Base-by-base conservation (phyloP, 768 basidiomycete species). In the Tylopilus subfusipes region DNA sequence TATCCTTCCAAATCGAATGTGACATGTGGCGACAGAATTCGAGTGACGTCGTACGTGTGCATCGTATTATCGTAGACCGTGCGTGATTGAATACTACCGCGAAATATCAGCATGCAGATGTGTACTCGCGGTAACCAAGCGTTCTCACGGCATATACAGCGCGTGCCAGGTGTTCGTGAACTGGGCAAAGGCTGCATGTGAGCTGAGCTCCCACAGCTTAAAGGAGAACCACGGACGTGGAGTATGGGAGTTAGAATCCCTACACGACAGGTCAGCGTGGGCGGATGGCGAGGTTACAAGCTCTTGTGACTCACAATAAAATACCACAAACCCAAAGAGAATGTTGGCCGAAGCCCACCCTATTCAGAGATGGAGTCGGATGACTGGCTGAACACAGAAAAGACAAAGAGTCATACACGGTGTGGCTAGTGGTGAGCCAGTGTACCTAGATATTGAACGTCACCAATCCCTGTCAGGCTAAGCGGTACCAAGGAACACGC, bases 281-380 rank as follows among this genome's bases (percentile, higher is more conserved):
- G 33, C 40, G 13, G 22, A 21, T 12, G 31, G 3, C 8, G 0
- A 13, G 29, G 44, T 36, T 19, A 14, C 36, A 24, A n/a, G 24
- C 7, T 21, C 39, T 50, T 19, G 24, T 3, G 50, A 45, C 54
- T 58, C 59, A 82, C 83, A 90, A 73, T 83, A 90, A 74, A 91
- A 86, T 68, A 86, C 73, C 16, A 85, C 73, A 61, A 90, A 84
- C 7, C 87, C 84, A 57, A 70, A 71, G 11, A 82, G 72, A 58
- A 89, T 77, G 66, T 90, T 90, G n/a, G 82, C 86, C 60, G 82
- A 78, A 4, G 88, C 86, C 87, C 88, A 90, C 87, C 87, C 68
- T 70, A 13, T 31, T 30, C 38, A 47, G 7, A 9, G 18, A 45
- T 18, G 31, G 64, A n/a, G 31, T 64, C 12, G 31, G 25, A 33